phyloP scores from a whole-genome alignment of 768 basidiomycete genomes.

The Termitomyces sp. region DNA sequence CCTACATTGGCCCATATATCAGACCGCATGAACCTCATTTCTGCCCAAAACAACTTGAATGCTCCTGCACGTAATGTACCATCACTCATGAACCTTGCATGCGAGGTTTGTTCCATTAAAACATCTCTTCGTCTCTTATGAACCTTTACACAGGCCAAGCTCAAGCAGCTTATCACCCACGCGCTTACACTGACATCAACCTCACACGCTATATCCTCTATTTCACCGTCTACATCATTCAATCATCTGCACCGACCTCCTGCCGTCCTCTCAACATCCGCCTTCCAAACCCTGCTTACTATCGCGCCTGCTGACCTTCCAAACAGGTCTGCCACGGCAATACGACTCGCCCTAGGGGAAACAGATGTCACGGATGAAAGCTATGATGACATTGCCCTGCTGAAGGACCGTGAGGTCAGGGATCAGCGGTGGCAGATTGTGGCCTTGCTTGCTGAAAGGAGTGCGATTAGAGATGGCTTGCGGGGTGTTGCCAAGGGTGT shows the following conservation, averaged over 20 bases:
- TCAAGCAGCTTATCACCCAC: conserved; percentile 81
- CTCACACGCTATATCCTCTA: conserved; percentile 75
- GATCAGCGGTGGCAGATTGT: conserved; percentile 79
- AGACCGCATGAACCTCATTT: conserved; percentile 79
- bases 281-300: conserved; percentile 78
- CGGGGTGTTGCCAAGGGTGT: conserved; percentile 15
- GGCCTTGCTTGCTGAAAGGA: conserved; percentile 70
- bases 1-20: conserved; percentile 75
- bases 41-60: conserved; percentile 69
- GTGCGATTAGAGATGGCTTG: conserved; percentile 56
- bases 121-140: background rate
- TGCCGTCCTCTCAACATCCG: conserved; percentile 58
- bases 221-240: conserved; percentile 54
- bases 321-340: conserved; percentile 73
- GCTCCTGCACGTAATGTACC: conserved; percentile 62
- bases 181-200: conserved; percentile 74
- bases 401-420: conserved; percentile 62
- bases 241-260: conserved; percentile 30
- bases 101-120: conserved; percentile 52
- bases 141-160: conserved; percentile 53
- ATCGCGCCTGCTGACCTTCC: conserved; percentile 76
- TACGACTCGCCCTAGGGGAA: conserved; percentile 60
- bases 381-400: conserved; percentile 44
- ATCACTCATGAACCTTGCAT: conserved; percentile 70
- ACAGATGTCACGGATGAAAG: conserved; percentile 51